Evolutionary conservation across 192 early-diverging fungal species (phyloP).

Genomic region (Allomyces javanicus): DNA sequence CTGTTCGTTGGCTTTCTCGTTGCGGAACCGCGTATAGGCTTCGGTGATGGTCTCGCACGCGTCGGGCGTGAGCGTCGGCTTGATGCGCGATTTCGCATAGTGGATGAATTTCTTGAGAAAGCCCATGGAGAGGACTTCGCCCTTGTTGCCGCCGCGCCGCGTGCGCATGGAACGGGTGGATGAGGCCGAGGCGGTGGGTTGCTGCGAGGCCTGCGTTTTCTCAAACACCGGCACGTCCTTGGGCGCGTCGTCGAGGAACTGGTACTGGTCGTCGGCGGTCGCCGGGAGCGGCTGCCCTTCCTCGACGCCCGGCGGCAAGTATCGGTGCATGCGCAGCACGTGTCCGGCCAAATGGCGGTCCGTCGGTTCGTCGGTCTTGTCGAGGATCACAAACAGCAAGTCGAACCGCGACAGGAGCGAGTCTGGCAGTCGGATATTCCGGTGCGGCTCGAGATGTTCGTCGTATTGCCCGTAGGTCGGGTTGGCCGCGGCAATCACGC

Average conservation of each 20-base stretch:
- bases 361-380: constrained; percentile 71
- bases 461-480: constrained; percentile 90
- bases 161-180: not conserved
- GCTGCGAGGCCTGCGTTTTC: not conserved
- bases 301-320: constrained; percentile 22
- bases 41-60: constrained; percentile 69
- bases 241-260: constrained; percentile 15
- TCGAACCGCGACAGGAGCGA: constrained; percentile 99
- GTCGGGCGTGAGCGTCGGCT: constrained; percentile 57
- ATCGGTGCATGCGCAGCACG: constrained; percentile 70
- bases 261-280: constrained; percentile 43
- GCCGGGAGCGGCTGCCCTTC: constrained; percentile 51
- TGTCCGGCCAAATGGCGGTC: constrained; percentile 83
- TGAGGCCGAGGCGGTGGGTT: constrained; percentile 7
- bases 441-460: constrained; percentile 77
- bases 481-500: constrained; percentile 91
- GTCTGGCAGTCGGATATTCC: constrained; percentile 89
- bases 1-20: constrained; percentile 45
- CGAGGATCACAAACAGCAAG: constrained; percentile 89
- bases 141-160: not conserved
- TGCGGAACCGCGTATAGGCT: constrained; percentile 66
- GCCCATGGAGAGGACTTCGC: constrained; percentile 50
- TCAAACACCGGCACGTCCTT: not conserved
- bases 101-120: constrained; percentile 92
- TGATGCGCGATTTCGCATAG: constrained; percentile 72